Evolutionary conservation across 2,329 filamentous ascomycete species (phyloP).

Genomic region (Colletotrichum plurivorum): DNA sequence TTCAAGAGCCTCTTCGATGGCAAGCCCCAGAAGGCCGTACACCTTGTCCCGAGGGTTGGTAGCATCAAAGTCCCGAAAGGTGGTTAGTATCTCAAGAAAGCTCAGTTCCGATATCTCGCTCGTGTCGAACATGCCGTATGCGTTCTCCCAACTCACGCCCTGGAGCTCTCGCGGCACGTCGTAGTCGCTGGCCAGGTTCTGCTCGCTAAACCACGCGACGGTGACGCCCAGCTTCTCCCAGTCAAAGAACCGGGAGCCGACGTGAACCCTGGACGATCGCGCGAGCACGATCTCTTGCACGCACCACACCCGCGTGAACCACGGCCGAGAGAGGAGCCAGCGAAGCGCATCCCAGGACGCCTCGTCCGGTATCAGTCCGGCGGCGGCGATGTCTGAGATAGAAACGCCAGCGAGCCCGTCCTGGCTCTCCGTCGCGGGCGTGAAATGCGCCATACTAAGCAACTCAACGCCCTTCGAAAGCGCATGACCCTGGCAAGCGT

Average conservation of each 20-base stretch:
- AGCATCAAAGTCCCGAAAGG: conserved; percentile 13
- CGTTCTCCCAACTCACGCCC: conserved; percentile 5
- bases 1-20: background rate
- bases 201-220: conserved; percentile 12
- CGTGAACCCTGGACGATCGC: background rate
- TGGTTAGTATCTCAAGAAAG: conserved; percentile 11
- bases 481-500: conserved; percentile 9
- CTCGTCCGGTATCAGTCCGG: background rate
- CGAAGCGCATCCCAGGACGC: conserved; percentile 2
- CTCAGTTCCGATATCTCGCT: background rate
- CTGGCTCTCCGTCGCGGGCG: background rate
- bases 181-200: conserved; percentile 17
- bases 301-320: conserved; percentile 28
- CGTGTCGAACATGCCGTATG: conserved; percentile 25
- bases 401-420: conserved; percentile 16
- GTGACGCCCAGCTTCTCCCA: conserved; percentile 17
- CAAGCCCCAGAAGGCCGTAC: conserved; percentile 21
- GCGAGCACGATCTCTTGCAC: conserved; percentile 26
- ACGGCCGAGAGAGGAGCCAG: conserved; percentile 7
- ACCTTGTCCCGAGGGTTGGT: conserved; percentile 27
- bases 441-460: conserved; percentile 19
- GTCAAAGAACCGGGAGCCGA: conserved; percentile 1
- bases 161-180: conserved; percentile 11
- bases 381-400: background rate
- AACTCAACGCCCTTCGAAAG: background rate